A percentile compares a stretch with the other conserved stretches of the same genome.
These are phyloP conservation scores for Phytophthora litchii DNA, from an alignment of 352 stramenopile genomes.

Conservation along the genomic window DNA sequence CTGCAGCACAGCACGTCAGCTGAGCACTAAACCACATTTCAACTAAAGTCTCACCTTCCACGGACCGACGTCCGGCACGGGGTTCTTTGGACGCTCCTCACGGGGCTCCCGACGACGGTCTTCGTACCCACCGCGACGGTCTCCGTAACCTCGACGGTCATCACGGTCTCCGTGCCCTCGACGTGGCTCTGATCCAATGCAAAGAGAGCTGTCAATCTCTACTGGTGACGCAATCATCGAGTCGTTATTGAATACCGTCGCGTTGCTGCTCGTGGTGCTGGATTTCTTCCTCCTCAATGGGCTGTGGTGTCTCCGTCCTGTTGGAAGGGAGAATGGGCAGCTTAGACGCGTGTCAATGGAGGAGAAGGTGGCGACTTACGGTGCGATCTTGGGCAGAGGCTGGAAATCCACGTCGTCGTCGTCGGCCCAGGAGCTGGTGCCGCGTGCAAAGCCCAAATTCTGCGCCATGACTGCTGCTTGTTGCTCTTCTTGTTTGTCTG, in stretches of 20 bases:
- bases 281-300: slow-evolving; percentile 50
- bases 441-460: slow-evolving; percentile 57
- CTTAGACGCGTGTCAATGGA: slow-evolving; percentile 22
- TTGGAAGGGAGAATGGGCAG: neutral
- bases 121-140: slow-evolving; percentile 34
- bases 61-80: slow-evolving; percentile 73
- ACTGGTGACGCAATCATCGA: neutral
- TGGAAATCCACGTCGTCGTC: slow-evolving; percentile 73
- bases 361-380: slow-evolving; percentile 34
- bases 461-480: slow-evolving; percentile 53
- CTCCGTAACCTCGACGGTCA: slow-evolving; percentile 28
- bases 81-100: slow-evolving; percentile 71
- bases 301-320: slow-evolving; percentile 40
- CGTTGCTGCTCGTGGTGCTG: slow-evolving; percentile 35
- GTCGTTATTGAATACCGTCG: slow-evolving; percentile 23
- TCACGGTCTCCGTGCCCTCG: slow-evolving; percentile 19
- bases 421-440: slow-evolving; percentile 78
- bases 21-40: neutral
- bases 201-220: slow-evolving; percentile 14
- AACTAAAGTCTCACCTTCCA: slow-evolving; percentile 63
- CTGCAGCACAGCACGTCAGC: slow-evolving; percentile 33
- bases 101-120: slow-evolving; percentile 53
- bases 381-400: slow-evolving; percentile 54
- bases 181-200: slow-evolving; percentile 24
- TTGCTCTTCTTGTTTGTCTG: slow-evolving; percentile 22